phyloP scores from a whole-genome alignment of 192 early-diverging fungal species.

The Entomortierella lignicola region DNA sequence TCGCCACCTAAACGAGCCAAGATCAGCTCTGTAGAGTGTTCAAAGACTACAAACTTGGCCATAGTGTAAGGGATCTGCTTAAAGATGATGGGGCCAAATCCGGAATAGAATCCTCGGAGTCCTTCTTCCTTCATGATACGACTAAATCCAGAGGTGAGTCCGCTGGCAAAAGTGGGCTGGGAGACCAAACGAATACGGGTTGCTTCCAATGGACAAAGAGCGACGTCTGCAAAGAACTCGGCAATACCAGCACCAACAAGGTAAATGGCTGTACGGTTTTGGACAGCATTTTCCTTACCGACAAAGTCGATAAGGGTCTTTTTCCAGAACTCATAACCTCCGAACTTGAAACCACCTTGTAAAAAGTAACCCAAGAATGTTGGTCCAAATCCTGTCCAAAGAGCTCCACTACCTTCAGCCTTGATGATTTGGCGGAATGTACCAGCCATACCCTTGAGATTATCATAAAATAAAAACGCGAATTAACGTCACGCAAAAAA shows the following conservation, averaged over 20 bases:
- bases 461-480: background rate
- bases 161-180: constrained; percentile 72
- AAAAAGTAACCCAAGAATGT: constrained; percentile 73
- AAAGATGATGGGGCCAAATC: constrained; percentile 81
- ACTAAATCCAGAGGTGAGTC: constrained; percentile 69
- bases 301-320: constrained; percentile 63
- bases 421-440: constrained; percentile 63
- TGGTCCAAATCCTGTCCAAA: constrained; percentile 73
- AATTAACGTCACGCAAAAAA: too few relatives aligned
- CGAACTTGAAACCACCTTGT: constrained; percentile 77
- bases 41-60: constrained; percentile 82
- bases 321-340: constrained; percentile 78
- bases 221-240: constrained; percentile 84
- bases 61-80: constrained; percentile 86
- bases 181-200: constrained; percentile 81
- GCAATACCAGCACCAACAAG: constrained; percentile 71
- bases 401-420: constrained; percentile 68
- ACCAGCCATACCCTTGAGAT: constrained; percentile 58
- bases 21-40: constrained; percentile 60
- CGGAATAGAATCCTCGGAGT: constrained; percentile 78
- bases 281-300: constrained; percentile 64
- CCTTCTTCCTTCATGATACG: constrained; percentile 74
- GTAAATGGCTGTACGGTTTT: constrained; percentile 75
- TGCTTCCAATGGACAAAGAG: constrained; percentile 79
- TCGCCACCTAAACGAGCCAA: constrained; percentile 53